phyloP scores from a whole-genome alignment of 495 filamentous ascomycete species.

The Achaetomiella virescens region DNA sequence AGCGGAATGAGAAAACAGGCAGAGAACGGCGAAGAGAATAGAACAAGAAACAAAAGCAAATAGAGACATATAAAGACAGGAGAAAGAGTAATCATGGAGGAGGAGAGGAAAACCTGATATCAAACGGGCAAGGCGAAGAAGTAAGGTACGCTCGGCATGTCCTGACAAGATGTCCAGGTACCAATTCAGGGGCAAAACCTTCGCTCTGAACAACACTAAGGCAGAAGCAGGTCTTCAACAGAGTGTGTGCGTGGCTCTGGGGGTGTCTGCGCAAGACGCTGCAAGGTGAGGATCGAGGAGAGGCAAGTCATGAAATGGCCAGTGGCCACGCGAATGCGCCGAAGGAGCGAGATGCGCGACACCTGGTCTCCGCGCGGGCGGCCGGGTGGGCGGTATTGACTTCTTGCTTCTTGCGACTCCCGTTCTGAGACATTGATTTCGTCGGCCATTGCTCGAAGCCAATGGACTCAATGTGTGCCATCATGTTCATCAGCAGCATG shows the following conservation, averaged over 20 bases:
- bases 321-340: conserved; percentile 9
- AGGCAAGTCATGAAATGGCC: background rate
- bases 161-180: too few species aligned
- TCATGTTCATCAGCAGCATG: conserved; percentile 26
- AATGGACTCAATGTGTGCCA: too few species aligned
- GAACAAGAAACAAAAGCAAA: too few species aligned
- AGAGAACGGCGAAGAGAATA: too few species aligned
- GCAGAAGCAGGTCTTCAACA: background rate
- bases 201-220: too few species aligned
- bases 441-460: background rate
- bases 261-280: conserved; percentile 5
- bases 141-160: too few species aligned
- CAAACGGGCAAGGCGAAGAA: background rate
- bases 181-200: too few species aligned
- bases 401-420: background rate
- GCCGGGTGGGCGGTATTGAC: background rate
- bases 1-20: too few species aligned
- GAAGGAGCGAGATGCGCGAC: conserved; percentile 1
- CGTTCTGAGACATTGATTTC: background rate
- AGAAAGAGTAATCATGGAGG: too few species aligned
- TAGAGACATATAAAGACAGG: too few species aligned
- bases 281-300: conserved; percentile 13
- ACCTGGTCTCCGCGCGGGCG: background rate
- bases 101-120: too few species aligned
- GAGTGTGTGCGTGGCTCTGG: background rate